Percentiles rank a stretch among this genome's conserved stretches.
Evolutionary conservation across 2,329 filamentous ascomycete genomes (phyloP).

Genomic region (Fusarium sp.): DNA sequence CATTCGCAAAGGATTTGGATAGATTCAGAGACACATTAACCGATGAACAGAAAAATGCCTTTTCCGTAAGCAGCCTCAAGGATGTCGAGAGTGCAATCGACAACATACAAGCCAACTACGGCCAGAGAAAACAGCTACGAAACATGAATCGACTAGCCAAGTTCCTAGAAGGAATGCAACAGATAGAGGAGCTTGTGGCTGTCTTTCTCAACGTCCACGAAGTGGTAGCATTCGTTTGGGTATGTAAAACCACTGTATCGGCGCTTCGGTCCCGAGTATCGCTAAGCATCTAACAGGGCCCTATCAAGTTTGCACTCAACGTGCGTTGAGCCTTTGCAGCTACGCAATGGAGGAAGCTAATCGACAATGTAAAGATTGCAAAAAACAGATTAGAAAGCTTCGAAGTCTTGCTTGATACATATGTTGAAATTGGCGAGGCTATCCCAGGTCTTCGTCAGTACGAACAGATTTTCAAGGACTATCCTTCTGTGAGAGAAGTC

Average conservation of each 20-base stretch:
- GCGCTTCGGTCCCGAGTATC: not conserved
- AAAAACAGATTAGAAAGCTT: not conserved
- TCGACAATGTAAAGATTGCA: not conserved
- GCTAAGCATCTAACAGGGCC: not conserved
- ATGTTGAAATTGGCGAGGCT: not conserved
- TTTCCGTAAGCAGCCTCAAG: not conserved
- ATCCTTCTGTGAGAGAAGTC: not conserved
- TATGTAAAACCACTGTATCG: not conserved
- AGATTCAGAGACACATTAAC: not conserved
- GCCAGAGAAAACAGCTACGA: not conserved
- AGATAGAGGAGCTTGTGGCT: not conserved
- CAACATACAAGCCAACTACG: not conserved
- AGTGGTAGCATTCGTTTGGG: conserved; percentile 12
- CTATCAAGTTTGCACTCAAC: conserved; percentile 11
- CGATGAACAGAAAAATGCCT: not conserved
- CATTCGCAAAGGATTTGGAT: not conserved
- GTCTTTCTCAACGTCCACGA: conserved; percentile 10
- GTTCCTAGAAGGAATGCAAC: conserved; percentile 6
- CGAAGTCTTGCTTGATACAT: not conserved
- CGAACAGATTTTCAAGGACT: not conserved
- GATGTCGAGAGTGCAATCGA: not conserved
- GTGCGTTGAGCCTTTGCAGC: no score
- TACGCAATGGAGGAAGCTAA: no score
- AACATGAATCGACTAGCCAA: not conserved
- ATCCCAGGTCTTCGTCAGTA: not conserved